Base-by-base conservation (phyloP, 1,139 yeast species). In the Blastobotrys proliferans region DNA sequence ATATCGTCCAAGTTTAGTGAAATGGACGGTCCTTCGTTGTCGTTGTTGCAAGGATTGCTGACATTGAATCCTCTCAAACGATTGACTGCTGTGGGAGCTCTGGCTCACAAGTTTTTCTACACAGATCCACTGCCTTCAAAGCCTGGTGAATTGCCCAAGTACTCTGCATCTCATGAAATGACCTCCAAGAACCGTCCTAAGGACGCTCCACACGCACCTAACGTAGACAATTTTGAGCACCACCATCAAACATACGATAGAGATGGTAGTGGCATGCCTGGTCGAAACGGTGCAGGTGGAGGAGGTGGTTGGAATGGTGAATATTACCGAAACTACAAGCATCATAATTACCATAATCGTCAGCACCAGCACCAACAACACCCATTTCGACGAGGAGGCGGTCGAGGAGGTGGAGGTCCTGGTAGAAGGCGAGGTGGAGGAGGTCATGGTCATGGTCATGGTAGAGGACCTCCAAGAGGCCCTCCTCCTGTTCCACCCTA, bases 111-210 rank as follows among this genome's bases (percentile, higher is more conserved):
- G 2, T 92, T 82, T 64, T 88, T 92, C 64, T 67, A 58, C 19
- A 67, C 66, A 3, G 78, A 72, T 0, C 97, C 97, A 0, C 53
- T 71, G 19, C 88, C 95, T 0, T 69, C 77, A 13, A 47, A 53
- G 13, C 54, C 54, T 4, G 56, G 64, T 11, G 76, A 76, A n/a
- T 64, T 85, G 38, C 92, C 94, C 0, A 65, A 64, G 36, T 84
- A 83, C 54, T 88, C 83, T 50, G 95, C 90, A 52, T 79, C 94
- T 51, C 97, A 92, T 61, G 97, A 92, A 61, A 77, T 87, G 32
- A 95, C 85, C 58, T 78, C 79, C 43, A 70, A 79, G 52, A 78
- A 77, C 53, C 70, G 70, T 53, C 68, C 65, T 48, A 48, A 44
- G 48, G 38, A 21, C 16, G 36, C 27, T 3, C 48, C 44, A 2